Conservation (phyloP, 169 alveolate species). For the Babesia caballi region DNA sequence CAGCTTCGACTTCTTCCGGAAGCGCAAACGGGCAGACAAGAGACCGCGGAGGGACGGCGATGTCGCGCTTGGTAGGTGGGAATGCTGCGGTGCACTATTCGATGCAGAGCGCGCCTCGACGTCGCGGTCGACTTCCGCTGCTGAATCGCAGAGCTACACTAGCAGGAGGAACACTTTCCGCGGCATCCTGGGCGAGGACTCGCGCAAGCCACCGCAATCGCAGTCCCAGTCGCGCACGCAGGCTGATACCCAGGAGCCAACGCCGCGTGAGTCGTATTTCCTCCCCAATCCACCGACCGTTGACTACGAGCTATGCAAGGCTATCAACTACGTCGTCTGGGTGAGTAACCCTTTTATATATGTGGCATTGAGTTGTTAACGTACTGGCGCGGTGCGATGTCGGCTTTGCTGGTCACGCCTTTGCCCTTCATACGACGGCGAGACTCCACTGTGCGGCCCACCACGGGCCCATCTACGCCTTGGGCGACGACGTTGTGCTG, state of each 20-base stretch:
- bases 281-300: slow-evolving; percentile 39
- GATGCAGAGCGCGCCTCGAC: slow-evolving; percentile 1
- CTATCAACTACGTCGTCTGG: slow-evolving; percentile 53
- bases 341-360: neutral
- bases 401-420: neutral
- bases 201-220: slow-evolving; percentile 2
- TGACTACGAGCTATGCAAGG: slow-evolving; percentile 40
- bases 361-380: neutral
- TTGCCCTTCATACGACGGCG: neutral
- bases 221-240: neutral
- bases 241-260: neutral
- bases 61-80: neutral
- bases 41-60: neutral
- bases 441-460: neutral
- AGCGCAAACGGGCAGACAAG: slow-evolving; percentile 23
- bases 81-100: neutral
- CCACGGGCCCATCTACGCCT: too few relatives aligned
- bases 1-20: slow-evolving; percentile 54
- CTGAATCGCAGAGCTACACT: slow-evolving; percentile 3
- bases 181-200: slow-evolving; percentile 36
- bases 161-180: slow-evolving; percentile 38
- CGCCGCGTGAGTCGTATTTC: slow-evolving; percentile 14
- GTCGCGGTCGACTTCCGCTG: neutral
- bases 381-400: neutral
- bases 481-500: too few relatives aligned